A percentile compares a stretch with the other conserved stretches of the same genome.
Conservation (phyloP, 345 rosid species). For the Erucastrum elatum region DNA sequence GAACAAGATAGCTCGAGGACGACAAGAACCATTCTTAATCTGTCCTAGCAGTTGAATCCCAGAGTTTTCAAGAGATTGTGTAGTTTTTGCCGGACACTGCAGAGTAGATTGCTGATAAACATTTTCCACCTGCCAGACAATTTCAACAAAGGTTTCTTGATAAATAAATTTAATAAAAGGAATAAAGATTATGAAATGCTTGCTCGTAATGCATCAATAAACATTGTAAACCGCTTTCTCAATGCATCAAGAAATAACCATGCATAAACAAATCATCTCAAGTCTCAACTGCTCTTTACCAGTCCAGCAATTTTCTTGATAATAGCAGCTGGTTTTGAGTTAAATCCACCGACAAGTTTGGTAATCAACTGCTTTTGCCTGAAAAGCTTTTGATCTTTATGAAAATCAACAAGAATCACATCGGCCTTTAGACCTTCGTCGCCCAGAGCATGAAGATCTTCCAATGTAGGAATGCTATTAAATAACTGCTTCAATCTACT, state of each 20-base stretch:
- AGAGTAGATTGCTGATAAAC: conserved; percentile 72
- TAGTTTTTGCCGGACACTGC: conserved; percentile 82
- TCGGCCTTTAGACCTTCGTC: conserved; percentile 74
- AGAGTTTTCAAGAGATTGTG: conserved; percentile 63
- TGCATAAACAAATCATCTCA: conserved; percentile 7
- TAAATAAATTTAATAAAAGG: conserved; percentile 1
- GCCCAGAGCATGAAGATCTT: conserved; percentile 82
- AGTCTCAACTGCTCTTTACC: conserved; percentile 50
- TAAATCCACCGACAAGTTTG: conserved; percentile 78
- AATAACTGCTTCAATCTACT: conserved; percentile 77
- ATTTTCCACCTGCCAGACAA: conserved; percentile 69
- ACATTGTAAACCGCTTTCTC: not conserved
- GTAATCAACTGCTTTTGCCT: conserved; percentile 80
- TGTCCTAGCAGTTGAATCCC: conserved; percentile 91
- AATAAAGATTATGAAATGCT: conserved; percentile 23
- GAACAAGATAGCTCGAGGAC: conserved; percentile 90
- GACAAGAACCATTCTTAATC: conserved; percentile 88
- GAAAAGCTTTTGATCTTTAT: conserved; percentile 83
- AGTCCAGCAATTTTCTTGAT: conserved; percentile 92
- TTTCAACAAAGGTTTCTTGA: conserved; percentile 6
- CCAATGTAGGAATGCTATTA: conserved; percentile 72
- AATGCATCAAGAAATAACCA: conserved; percentile 1
- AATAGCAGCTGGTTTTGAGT: conserved; percentile 82
- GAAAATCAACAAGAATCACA: conserved; percentile 77
- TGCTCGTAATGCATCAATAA: conserved; percentile 14